Conservation (phyloP, 1,284 basidiomycete genomes). For the Ceratobasidium sp. region DNA sequence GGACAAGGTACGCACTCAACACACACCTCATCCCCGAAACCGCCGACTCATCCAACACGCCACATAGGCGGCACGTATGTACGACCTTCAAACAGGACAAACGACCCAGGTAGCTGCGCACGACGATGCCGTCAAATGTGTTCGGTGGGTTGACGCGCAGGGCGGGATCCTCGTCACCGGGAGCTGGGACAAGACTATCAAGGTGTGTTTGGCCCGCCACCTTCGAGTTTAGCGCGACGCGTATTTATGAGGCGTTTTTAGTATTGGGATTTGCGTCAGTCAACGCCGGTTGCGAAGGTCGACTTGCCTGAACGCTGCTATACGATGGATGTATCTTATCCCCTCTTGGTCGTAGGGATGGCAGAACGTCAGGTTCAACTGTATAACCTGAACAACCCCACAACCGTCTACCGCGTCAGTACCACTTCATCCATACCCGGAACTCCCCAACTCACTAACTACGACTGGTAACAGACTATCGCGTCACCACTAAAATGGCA, state of each 20-base stretch:
- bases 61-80: slow-evolving; percentile 74
- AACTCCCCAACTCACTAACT: slow-evolving; percentile 10
- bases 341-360: slow-evolving; percentile 94
- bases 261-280: slow-evolving; percentile 92
- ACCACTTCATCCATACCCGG: not conserved
- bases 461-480: slow-evolving; percentile 68
- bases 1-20: slow-evolving; percentile 68
- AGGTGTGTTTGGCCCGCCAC: slow-evolving; percentile 63
- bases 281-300: slow-evolving; percentile 81
- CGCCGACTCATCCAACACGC: too few relatives aligned
- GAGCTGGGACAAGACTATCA: slow-evolving; percentile 93
- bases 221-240: not conserved
- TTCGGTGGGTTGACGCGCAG: slow-evolving; percentile 80
- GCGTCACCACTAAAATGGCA: slow-evolving; percentile 94
- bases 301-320: slow-evolving; percentile 92
- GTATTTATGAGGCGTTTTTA: not conserved
- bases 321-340: slow-evolving; percentile 85
- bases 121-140: slow-evolving; percentile 82
- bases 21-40: too few relatives aligned
- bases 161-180: slow-evolving; percentile 84
- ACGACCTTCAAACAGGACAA: slow-evolving; percentile 82
- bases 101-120: slow-evolving; percentile 83
- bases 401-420: slow-evolving; percentile 77
- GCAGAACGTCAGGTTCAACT: slow-evolving; percentile 93
- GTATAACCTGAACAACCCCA: slow-evolving; percentile 87